phyloP scores from a whole-genome alignment of 1,284 basidiomycete genomes.

The Stereum hirsutum region DNA sequence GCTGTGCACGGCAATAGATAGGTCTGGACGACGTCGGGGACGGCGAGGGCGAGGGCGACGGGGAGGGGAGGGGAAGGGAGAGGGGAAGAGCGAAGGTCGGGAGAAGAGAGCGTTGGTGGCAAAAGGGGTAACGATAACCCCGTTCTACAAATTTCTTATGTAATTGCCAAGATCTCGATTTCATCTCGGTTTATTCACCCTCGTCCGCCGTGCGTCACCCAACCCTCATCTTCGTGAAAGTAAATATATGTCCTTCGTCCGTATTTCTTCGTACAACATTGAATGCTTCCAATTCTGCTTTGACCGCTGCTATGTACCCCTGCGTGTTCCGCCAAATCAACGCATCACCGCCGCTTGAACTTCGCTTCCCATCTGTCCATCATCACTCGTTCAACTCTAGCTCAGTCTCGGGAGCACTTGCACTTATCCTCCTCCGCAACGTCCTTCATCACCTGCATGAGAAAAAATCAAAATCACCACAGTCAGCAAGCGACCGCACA shows the following conservation, averaged over 20 bases:
- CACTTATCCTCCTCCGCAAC: slow-evolving; percentile 66
- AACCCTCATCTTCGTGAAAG: no score
- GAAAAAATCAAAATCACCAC: slow-evolving; percentile 5
- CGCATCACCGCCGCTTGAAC: slow-evolving; percentile 1
- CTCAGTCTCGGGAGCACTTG: slow-evolving; percentile 44
- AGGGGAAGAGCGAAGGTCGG: background rate
- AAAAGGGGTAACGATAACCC: slow-evolving; percentile 3
- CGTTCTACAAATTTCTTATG: background rate
- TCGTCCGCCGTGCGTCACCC: background rate
- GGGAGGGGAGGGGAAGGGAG: slow-evolving; percentile 5
- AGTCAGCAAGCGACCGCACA: slow-evolving; percentile 11
- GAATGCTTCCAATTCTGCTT: no score
- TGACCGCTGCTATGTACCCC: background rate
- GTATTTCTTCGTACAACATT: no score
- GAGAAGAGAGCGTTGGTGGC: slow-evolving; percentile 2
- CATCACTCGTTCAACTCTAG: no score
- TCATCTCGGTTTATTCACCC: background rate
- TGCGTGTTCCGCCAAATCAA: background rate
- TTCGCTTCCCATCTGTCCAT: background rate
- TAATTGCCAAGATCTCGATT: background rate
- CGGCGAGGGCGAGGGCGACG: slow-evolving; percentile 7
- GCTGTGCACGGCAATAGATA: slow-evolving; percentile 5
- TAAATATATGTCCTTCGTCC: no score
- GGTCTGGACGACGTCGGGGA: slow-evolving; percentile 1
- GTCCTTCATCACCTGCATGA: slow-evolving; percentile 53